Base-by-base conservation (phyloP, 78 protist species). In the Trichosphaerium sp. region DNA sequence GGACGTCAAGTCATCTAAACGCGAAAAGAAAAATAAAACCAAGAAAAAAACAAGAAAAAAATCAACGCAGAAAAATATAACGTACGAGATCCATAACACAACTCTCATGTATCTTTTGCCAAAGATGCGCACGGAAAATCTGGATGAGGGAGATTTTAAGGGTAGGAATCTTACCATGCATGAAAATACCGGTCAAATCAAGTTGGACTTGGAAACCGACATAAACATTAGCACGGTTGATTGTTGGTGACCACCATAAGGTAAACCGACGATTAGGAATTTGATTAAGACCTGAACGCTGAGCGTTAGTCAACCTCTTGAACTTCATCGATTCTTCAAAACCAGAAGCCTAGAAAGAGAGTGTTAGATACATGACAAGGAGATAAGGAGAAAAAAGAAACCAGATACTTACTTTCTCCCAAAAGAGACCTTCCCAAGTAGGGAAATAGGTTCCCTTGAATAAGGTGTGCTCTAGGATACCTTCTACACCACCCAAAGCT, bases 211-310 rank as follows among this genome's bases (percentile, higher is more conserved):
- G 93, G 91, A 90, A 95, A 39, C 98, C 99, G 28, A 95, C 96
- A 83, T 97, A 97, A 6, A 97, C 99, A 74, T 95, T 95, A 65
- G 97, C 95, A 23, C 99, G 78, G 69, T 98, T 98, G 92, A 98
- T 96, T n/a, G 99, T 98, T 42, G 99, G 99, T 41, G 99, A 94
- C 99, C 99, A 98, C 99, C 99, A 98, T 38, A 98, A 90, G 34
- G 99, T 96, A 81, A 98, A 98, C 39, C 99, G 89, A 5, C 99
- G 87, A 87, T 98, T 98, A 44, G 99, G 99, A 63, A 98, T 95
- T 85, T 97, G 99, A 80, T 89, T 96, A 41, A 98, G 80, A 85
- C 99, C 99, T 11, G 91, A 72, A 34, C 99, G 82, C 88, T 97
- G 99, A 10, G 99, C 99, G 67, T 96, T 94, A 35, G 99, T 98